A percentile compares a stretch with the other conserved stretches of the same genome.
phyloP scores from a whole-genome alignment of 2,329 filamentous ascomycete genomes.

The Phaeophleospora eucalypticola region DNA sequence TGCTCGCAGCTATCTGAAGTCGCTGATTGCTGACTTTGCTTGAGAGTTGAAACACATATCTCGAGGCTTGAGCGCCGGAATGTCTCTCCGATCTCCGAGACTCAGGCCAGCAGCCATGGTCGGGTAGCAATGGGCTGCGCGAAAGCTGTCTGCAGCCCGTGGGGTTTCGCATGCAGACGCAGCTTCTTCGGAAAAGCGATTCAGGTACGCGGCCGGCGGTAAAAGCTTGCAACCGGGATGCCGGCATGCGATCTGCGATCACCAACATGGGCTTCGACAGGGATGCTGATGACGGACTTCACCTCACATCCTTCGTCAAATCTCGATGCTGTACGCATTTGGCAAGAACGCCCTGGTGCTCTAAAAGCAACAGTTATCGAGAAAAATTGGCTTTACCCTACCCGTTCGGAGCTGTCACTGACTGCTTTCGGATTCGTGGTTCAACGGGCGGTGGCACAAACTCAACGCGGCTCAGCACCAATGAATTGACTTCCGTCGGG shows the following conservation, averaged over 20 bases:
- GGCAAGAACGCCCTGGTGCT: too few relatives aligned
- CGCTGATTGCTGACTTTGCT: too few relatives aligned
- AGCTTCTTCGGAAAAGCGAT: too few relatives aligned
- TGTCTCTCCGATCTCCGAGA: too few relatives aligned
- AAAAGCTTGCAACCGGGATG: background rate
- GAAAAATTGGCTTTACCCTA: background rate
- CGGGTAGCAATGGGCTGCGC: too few relatives aligned
- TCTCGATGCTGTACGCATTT: too few relatives aligned
- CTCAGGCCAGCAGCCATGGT: too few relatives aligned
- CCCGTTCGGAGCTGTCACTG: background rate
- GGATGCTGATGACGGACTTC: background rate
- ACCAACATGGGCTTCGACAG: background rate
- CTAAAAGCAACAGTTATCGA: background rate
- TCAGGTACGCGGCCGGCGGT: background rate
- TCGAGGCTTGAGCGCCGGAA: too few relatives aligned
- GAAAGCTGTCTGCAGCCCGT: too few relatives aligned
- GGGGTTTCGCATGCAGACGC: too few relatives aligned
- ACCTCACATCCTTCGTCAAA: background rate
- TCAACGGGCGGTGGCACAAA: background rate
- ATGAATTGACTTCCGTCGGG: background rate
- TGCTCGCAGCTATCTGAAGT: too few relatives aligned
- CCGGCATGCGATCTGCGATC: background rate
- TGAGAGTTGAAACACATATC: too few relatives aligned
- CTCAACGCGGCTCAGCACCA: background rate
- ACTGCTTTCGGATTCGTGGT: background rate